phyloP scores from a whole-genome alignment of 1,139 yeast genomes.

The Entelexis sorbosivorans region DNA sequence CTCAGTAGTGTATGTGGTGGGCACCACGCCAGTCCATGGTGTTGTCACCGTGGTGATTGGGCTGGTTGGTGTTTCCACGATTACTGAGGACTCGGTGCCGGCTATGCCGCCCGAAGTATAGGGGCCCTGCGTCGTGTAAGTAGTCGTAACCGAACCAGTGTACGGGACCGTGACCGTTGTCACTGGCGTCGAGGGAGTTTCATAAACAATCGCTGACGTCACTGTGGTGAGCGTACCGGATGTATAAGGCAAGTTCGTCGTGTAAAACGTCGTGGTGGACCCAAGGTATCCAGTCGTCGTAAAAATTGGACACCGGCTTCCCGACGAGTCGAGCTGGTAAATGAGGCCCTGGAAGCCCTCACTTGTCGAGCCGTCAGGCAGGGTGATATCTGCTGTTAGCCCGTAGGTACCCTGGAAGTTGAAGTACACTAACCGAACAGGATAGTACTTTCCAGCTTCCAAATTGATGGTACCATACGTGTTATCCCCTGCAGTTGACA shows the following conservation, averaged over 20 bases:
- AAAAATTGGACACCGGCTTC: not conserved
- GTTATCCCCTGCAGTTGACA: not conserved
- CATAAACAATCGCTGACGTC: not conserved
- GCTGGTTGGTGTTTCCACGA: constrained; percentile 12
- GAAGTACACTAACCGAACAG: constrained; percentile 6
- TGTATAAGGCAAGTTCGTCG: not conserved
- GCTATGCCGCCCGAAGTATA: not conserved
- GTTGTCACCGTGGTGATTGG: constrained; percentile 5
- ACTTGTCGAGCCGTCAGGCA: not conserved
- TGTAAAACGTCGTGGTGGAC: not conserved
- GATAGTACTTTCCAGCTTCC: constrained; percentile 4
- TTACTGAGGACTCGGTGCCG: not conserved
- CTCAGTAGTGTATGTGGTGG: constrained; percentile 6
- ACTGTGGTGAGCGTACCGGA: not conserved
- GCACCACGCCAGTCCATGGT: not conserved
- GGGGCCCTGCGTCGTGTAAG: not conserved
- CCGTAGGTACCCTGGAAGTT: not conserved
- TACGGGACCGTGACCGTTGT: not conserved
- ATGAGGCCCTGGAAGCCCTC: not conserved
- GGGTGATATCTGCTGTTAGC: not conserved
- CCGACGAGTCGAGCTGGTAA: not conserved
- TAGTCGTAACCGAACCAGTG: not conserved
- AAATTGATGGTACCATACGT: not conserved
- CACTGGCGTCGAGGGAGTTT: not conserved
- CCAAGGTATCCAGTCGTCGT: not conserved